Conservation (phyloP, 352 stramenopile genomes). For the Phytophthora europaea region DNA sequence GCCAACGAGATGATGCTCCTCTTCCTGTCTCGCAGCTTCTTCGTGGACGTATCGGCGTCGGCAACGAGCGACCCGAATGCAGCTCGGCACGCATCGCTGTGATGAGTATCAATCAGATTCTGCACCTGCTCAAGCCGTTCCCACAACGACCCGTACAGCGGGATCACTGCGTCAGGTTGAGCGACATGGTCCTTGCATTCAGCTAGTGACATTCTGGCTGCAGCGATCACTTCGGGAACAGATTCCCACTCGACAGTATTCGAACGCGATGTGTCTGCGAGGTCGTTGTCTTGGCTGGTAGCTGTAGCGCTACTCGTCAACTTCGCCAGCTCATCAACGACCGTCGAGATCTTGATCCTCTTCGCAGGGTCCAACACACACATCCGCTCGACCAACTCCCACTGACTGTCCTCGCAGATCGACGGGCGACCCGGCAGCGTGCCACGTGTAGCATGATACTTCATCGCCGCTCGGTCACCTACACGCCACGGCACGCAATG, state of each 20-base stretch:
- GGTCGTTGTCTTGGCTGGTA: too few relatives aligned
- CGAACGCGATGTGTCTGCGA: background rate
- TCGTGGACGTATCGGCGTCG: background rate
- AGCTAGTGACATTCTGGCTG: background rate
- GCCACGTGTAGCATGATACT: background rate
- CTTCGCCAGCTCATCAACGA: slow-evolving; percentile 8
- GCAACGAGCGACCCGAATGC: background rate
- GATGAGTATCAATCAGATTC: background rate
- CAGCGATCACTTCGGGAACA: background rate
- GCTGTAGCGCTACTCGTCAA: too few relatives aligned
- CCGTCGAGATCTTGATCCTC: slow-evolving; percentile 2
- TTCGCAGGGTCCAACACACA: background rate
- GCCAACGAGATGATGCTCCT: background rate
- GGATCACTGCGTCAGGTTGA: background rate
- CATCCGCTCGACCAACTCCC: slow-evolving; percentile 8
- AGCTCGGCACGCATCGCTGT: background rate
- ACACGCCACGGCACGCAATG: background rate
- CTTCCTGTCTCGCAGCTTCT: background rate
- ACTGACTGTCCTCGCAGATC: background rate
- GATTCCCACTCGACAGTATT: background rate
- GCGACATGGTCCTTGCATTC: background rate
- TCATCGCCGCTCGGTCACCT: background rate
- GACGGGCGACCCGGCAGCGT: background rate
- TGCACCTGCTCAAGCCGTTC: background rate
- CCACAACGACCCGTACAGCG: background rate